Evolutionary conservation across 140 eudicot genomes (phyloP).

Genomic region (Bidens hawaiensis): DNA sequence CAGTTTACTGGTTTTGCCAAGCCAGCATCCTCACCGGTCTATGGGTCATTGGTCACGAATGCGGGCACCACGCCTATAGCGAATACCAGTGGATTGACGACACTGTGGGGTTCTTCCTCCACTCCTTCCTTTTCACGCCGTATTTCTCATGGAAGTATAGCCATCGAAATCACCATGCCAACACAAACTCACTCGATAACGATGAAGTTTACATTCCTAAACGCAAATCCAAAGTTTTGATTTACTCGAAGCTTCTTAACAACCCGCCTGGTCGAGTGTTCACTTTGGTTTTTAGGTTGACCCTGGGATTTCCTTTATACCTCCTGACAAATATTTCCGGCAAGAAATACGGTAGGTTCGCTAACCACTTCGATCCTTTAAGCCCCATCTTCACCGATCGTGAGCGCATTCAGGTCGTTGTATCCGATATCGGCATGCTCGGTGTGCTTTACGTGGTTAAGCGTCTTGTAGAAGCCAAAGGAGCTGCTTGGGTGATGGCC

Average conservation of each 20-base stretch:
- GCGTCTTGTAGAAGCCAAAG: constrained; percentile 9
- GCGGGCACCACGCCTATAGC: neutral
- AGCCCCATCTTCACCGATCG: constrained; percentile 10
- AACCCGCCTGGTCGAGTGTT: constrained; percentile 10
- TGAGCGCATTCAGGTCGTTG: constrained; percentile 17
- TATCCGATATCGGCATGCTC: constrained; percentile 12
- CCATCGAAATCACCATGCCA: constrained; percentile 9
- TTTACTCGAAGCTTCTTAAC: neutral
- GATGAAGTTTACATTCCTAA: constrained; percentile 2
- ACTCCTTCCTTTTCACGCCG: neutral
- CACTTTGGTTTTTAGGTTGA: constrained; percentile 12
- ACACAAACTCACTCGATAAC: neutral
- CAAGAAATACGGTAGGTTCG: constrained; percentile 8
- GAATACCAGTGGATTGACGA: neutral
- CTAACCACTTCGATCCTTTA: constrained; percentile 6
- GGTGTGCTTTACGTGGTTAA: constrained; percentile 1
- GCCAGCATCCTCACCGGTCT: constrained; percentile 3
- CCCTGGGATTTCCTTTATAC: constrained; percentile 1
- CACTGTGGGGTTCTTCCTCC: neutral
- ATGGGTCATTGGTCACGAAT: neutral
- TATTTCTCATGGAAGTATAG: constrained; percentile 15
- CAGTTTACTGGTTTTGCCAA: constrained; percentile 2
- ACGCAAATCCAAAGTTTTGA: neutral
- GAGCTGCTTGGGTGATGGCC: constrained; percentile 11
- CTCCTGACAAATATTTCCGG: constrained; percentile 8